Evolutionary conservation across 192 early-diverging fungal species (phyloP), one percentile per base, ranked within the genome.

Genomic region (Dissophora ornata): DNA sequence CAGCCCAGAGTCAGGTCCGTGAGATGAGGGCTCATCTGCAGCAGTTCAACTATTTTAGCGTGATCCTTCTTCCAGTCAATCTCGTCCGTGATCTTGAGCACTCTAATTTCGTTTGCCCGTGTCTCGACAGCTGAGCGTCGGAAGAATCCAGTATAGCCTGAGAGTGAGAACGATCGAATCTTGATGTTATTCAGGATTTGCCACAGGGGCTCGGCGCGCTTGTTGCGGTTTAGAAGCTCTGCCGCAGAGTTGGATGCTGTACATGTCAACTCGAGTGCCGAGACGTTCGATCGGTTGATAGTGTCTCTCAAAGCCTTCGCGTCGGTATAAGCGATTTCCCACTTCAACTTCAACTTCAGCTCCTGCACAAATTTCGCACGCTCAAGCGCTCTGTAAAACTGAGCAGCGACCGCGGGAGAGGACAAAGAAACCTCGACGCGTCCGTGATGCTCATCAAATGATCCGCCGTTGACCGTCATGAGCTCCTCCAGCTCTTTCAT

Each of bases 321-420:
- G 19, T 69, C 67, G 8, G 13, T 40, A 19, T 42, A 26, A 6
- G 10, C 44, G 6, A 47, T 51, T 1, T 53, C 57, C 67, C 67
- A 69, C 1, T 21, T 15, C 0, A 69, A 50, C 6, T 42, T 32
- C 3, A 69, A 13, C 2, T 22, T 52, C 15, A 69, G 48, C 21
- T 69, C 67, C 8, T 69, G 67, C 3, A 69, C 57, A 22, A 50
- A 53, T 21, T 38, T 50, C 1, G 49, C 57, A 1, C 46, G 49
- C 24, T 69, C 67, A 25, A 69, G 38, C 3, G 67, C 57, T n/a
- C 38, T 49, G 22, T 69, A 69, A 19, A 69, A 69, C 32, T 61
- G 67, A 18, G 46, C 26, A 2, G 67, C 67, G 13, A 30, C 32
- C 12, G 38, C 34, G 1, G 38, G 18, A 16, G 57, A 51, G 11